Percentiles rank a stretch among this genome's conserved stretches.
phyloP scores from a whole-genome alignment of 2,329 filamentous ascomycete species.

The Myriosclerotinia scirpicola region DNA sequence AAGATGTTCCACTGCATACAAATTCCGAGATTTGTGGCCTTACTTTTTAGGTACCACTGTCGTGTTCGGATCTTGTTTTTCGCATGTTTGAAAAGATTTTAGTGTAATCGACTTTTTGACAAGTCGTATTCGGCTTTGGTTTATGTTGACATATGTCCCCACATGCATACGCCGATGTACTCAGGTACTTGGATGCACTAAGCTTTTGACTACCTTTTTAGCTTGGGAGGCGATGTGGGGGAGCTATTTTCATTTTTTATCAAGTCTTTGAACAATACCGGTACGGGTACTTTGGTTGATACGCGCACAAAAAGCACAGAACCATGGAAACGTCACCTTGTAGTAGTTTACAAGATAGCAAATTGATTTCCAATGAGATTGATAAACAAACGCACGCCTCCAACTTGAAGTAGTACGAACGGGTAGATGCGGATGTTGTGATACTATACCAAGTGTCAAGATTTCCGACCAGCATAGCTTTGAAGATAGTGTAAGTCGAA shows the following conservation, averaged over 20 bases:
- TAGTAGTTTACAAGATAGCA: slow-evolving; percentile 14
- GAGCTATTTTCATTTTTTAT: slow-evolving; percentile 16
- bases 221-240: slow-evolving; percentile 13
- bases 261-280: slow-evolving; percentile 4
- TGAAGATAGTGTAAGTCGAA: slow-evolving; percentile 4
- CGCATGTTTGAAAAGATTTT: slow-evolving; percentile 4
- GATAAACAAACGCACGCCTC: slow-evolving; percentile 7
- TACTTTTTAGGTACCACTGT: neutral
- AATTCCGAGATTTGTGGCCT: slow-evolving; percentile 13
- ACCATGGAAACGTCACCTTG: slow-evolving; percentile 4
- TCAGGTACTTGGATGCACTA: slow-evolving; percentile 1
- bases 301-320: neutral
- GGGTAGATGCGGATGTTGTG: slow-evolving; percentile 20
- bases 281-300: neutral
- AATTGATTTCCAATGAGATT: slow-evolving; percentile 12
- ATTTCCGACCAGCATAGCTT: slow-evolving; percentile 10
- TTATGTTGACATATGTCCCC: neutral
- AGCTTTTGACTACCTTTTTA: neutral
- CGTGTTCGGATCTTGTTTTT: slow-evolving; percentile 16
- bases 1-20: neutral
- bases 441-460: slow-evolving; percentile 15
- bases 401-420: neutral
- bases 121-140: slow-evolving; percentile 10
- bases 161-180: neutral
- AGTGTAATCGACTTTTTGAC: slow-evolving; percentile 13